These are phyloP conservation scores for Pholiota microspora DNA, from an alignment of 768 basidiomycete genomes.

Conservation along the genomic window DNA sequence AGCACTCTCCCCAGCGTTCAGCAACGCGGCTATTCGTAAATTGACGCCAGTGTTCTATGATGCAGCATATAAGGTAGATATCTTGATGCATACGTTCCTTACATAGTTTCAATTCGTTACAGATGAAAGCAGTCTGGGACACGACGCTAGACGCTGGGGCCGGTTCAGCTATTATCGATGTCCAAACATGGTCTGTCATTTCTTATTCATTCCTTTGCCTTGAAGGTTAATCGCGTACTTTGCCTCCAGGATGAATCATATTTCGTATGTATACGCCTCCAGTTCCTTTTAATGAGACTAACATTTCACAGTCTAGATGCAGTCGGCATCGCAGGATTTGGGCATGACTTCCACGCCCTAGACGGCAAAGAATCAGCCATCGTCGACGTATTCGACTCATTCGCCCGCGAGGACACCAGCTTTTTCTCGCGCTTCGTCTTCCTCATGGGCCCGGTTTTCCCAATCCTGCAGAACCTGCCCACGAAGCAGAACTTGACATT, in stretches of 20 bases:
- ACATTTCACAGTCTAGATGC: conserved; percentile 44
- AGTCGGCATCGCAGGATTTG: conserved; percentile 59
- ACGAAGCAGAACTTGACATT: conserved; percentile 31
- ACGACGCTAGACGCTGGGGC: conserved; percentile 23
- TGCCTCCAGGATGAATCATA: conserved; percentile 39
- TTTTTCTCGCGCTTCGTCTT: conserved; percentile 29
- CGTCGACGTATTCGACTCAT: conserved; percentile 37
- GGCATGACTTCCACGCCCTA: conserved; percentile 53
- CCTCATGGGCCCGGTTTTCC: conserved; percentile 36
- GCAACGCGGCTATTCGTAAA: conserved; percentile 46
- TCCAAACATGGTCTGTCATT: conserved; percentile 40
- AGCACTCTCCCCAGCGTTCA: conserved; percentile 50
- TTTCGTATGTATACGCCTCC: conserved; percentile 30
- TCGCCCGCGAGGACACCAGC: conserved; percentile 25
- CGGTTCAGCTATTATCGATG: conserved; percentile 38
- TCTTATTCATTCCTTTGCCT: not conserved
- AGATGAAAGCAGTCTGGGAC: conserved; percentile 35
- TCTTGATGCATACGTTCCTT: not conserved
- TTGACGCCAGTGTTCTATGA: conserved; percentile 49
- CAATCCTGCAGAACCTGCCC: conserved; percentile 33
- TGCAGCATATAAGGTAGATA: conserved; percentile 46
- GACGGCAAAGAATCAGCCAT: conserved; percentile 44
- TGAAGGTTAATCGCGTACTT: not conserved
- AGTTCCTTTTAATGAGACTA: not conserved
- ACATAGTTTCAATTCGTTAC: conserved; percentile 1